A percentile compares a stretch with the other conserved stretches of the same genome.
Conservation (phyloP, 2,329 filamentous ascomycete genomes). For the Sordariomycetes sp. region DNA sequence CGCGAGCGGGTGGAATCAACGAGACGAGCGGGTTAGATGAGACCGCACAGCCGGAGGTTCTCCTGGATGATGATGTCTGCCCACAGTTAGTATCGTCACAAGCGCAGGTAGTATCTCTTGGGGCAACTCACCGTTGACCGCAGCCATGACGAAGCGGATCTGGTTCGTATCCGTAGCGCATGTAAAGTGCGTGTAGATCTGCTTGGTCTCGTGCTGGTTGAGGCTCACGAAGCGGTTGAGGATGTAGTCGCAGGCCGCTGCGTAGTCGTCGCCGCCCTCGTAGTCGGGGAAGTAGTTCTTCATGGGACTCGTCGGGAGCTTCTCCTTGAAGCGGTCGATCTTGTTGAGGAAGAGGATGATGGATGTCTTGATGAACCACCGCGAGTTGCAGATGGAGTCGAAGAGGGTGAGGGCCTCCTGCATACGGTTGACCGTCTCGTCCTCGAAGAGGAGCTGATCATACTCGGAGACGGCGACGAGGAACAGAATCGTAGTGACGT, state of each 20-base stretch:
- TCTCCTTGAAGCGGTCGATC: slow-evolving; percentile 81
- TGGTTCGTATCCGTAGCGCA: slow-evolving; percentile 98
- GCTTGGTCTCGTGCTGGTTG: slow-evolving; percentile 98
- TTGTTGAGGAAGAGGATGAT: slow-evolving; percentile 87
- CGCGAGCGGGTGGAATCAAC: background rate
- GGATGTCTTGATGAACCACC: slow-evolving; percentile 83
- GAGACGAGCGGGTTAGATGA: slow-evolving; percentile 55
- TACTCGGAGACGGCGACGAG: slow-evolving; percentile 94
- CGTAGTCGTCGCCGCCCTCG: slow-evolving; percentile 92
- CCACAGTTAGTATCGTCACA: slow-evolving; percentile 26
- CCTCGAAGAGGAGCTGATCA: slow-evolving; percentile 89
- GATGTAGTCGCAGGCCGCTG: slow-evolving; percentile 94
- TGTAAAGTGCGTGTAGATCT: slow-evolving; percentile 99
- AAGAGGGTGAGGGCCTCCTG: slow-evolving; percentile 79
- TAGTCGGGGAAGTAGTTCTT: slow-evolving; percentile 84
- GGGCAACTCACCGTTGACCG: slow-evolving; percentile 71
- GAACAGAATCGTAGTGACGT: slow-evolving; percentile 94
- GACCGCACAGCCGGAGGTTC: slow-evolving; percentile 90
- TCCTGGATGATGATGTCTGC: slow-evolving; percentile 99
- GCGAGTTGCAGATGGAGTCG: slow-evolving; percentile 76
- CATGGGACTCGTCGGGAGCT: slow-evolving; percentile 70
- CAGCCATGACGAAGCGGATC: slow-evolving; percentile 98
- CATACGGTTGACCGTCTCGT: slow-evolving; percentile 94
- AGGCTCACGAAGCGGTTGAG: slow-evolving; percentile 95
- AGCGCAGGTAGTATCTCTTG: background rate